These are phyloP conservation scores for Triticum turgidum DNA, from an alignment of 176 grass and related monocot species.

Conservation along the genomic window DNA sequence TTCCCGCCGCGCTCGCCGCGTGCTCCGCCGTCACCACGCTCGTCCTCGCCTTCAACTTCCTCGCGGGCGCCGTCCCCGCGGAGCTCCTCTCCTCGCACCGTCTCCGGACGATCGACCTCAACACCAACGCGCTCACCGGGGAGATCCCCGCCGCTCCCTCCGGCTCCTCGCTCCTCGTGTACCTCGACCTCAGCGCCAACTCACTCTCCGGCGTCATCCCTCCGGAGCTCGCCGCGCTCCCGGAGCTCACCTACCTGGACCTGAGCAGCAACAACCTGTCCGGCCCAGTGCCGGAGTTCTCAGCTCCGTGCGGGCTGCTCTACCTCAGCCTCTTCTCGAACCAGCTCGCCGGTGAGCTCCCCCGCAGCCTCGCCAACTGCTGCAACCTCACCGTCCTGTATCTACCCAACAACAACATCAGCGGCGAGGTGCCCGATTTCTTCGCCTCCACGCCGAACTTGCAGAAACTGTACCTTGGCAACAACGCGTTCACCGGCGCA, in stretches of 20 bases:
- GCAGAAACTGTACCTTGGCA: conserved; percentile 28
- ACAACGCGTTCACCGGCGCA: conserved; percentile 29
- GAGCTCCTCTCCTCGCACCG: conserved; percentile 16
- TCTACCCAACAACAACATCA: conserved; percentile 28
- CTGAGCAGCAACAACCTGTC: conserved; percentile 43
- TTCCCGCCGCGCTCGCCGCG: conserved; percentile 34
- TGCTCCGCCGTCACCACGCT: conserved; percentile 27
- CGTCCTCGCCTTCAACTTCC: conserved; percentile 41
- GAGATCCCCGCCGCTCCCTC: conserved; percentile 27
- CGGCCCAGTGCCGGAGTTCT: conserved; percentile 35
- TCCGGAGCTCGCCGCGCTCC: conserved; percentile 25
- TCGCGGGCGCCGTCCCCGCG: conserved; percentile 40
- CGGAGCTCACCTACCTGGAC: conserved; percentile 44
- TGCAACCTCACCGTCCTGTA: conserved; percentile 31
- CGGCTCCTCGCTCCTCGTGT: conserved; percentile 16
- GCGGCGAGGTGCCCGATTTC: conserved; percentile 34
- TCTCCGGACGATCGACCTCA: conserved; percentile 42
- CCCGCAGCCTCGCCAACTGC: conserved; percentile 41
- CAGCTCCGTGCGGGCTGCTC: conserved; percentile 21
- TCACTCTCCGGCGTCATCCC: conserved; percentile 36
- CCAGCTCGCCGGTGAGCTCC: conserved; percentile 36
- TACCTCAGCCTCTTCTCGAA: conserved; percentile 38
- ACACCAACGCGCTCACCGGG: conserved; percentile 41
- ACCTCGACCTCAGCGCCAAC: conserved; percentile 39
- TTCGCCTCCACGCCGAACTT: conserved; percentile 31